These are phyloP conservation scores for Stellera chamaejasme DNA, from an alignment of 345 rosid genomes.

Conservation along the genomic window DNA sequence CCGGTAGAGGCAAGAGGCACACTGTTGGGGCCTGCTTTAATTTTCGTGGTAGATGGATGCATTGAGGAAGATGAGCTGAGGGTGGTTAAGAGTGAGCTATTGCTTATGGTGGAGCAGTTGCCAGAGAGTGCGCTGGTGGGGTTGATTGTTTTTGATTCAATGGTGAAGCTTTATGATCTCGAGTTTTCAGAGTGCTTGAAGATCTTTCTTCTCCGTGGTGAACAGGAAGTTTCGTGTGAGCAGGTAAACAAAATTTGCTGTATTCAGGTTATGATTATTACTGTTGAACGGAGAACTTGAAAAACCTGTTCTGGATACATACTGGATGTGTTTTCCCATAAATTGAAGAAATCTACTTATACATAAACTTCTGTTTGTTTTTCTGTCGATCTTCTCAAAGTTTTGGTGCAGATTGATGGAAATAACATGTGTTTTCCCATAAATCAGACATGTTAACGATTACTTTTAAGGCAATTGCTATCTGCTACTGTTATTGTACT, in stretches of 20 bases:
- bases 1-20: constrained; percentile 8
- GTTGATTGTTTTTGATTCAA: constrained; percentile 67
- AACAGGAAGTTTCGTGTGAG: constrained; percentile 57
- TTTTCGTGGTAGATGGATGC: constrained; percentile 76
- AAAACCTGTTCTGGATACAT: background rate
- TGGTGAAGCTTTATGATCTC: constrained; percentile 82
- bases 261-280: no score
- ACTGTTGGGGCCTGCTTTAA: constrained; percentile 67
- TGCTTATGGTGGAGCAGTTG: constrained; percentile 69
- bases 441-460: no score
- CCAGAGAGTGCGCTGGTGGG: constrained; percentile 72
- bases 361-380: background rate
- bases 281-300: no score
- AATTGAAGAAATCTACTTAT: no score
- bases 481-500: no score
- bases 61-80: constrained; percentile 58
- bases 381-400: background rate
- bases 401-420: no score
- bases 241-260: constrained; percentile 37
- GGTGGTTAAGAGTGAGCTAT: constrained; percentile 62
- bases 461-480: no score
- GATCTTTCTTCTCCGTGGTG: constrained; percentile 71
- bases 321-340: background rate
- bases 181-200: constrained; percentile 66
- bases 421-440: no score